Percentiles rank a stretch among this genome's conserved stretches.
Conservation (phyloP, 2,329 filamentous ascomycete species). For the Ceratocystis destructans region DNA sequence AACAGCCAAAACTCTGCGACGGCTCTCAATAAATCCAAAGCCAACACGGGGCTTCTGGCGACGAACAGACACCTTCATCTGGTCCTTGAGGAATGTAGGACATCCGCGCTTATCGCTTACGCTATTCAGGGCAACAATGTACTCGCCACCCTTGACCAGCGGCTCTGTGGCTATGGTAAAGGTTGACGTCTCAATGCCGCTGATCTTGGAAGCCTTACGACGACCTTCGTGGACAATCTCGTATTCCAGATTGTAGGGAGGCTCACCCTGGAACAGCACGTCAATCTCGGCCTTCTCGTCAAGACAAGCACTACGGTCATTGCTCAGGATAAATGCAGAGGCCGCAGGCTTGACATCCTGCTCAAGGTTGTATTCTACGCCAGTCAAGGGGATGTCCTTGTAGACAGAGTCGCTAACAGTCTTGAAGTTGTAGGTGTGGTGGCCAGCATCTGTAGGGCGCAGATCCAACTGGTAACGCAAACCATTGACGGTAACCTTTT, state of each 20-base stretch:
- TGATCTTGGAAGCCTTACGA: slow-evolving; percentile 53
- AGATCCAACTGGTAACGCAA: slow-evolving; percentile 75
- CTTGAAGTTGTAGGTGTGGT: slow-evolving; percentile 75
- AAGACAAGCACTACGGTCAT: slow-evolving; percentile 58
- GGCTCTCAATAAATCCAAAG: slow-evolving; percentile 77
- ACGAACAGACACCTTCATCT: slow-evolving; percentile 71
- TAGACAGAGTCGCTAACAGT: slow-evolving; percentile 76
- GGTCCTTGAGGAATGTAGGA: slow-evolving; percentile 72
- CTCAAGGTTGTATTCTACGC: slow-evolving; percentile 52
- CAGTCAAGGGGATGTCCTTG: slow-evolving; percentile 46
- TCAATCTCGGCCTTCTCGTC: slow-evolving; percentile 66
- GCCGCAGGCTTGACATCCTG: slow-evolving; percentile 91
- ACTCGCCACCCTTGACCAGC: slow-evolving; percentile 72
- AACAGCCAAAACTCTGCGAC: slow-evolving; percentile 57
- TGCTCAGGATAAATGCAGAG: slow-evolving; percentile 54
- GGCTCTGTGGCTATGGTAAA: slow-evolving; percentile 63
- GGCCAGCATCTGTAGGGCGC: slow-evolving; percentile 64
- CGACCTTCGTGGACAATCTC: slow-evolving; percentile 84
- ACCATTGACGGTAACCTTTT: slow-evolving; percentile 48
- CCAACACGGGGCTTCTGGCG: slow-evolving; percentile 75
- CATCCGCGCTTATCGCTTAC: slow-evolving; percentile 79
- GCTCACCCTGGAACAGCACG: slow-evolving; percentile 63
- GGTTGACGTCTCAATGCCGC: slow-evolving; percentile 46
- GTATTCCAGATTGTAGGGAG: slow-evolving; percentile 82
- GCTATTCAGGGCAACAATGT: slow-evolving; percentile 71